These are phyloP conservation scores for Nothomitra cinnamomea DNA, from an alignment of 2,329 filamentous ascomycete species.

Conservation along the genomic window DNA sequence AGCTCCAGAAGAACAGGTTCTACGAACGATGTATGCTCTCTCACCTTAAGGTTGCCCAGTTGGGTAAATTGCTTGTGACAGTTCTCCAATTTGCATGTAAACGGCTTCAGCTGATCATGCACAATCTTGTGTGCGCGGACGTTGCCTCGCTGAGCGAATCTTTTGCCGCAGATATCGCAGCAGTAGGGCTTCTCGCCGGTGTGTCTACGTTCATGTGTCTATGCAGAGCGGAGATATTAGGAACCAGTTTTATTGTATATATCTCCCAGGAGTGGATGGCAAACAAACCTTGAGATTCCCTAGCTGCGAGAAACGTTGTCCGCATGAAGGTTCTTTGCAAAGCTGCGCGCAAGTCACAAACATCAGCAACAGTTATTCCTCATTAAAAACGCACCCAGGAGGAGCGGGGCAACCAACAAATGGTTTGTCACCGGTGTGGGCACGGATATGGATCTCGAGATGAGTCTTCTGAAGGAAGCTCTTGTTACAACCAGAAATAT, in stretches of 20 bases:
- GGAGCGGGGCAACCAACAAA: constrained; percentile 45
- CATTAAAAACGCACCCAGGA: background rate
- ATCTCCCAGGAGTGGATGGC: constrained; percentile 14
- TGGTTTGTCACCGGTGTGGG: constrained; percentile 79
- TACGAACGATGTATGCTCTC: background rate
- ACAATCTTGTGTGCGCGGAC: constrained; percentile 70
- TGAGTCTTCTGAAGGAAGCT: constrained; percentile 86
- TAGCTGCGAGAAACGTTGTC: constrained; percentile 69
- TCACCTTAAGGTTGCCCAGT: constrained; percentile 77
- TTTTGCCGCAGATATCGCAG: constrained; percentile 64
- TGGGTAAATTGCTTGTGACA: constrained; percentile 84
- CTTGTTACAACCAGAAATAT: constrained; percentile 57
- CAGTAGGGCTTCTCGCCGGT: constrained; percentile 72
- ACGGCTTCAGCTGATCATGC: constrained; percentile 62
- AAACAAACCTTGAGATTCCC: constrained; percentile 68
- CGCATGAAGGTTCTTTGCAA: constrained; percentile 58
- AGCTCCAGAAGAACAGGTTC: background rate
- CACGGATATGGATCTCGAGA: constrained; percentile 71
- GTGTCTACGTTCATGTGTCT: constrained; percentile 79
- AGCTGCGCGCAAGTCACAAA: constrained; percentile 21
- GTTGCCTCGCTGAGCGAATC: constrained; percentile 74
- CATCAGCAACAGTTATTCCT: background rate
- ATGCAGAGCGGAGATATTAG: constrained; percentile 3
- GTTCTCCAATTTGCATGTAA: constrained; percentile 61
- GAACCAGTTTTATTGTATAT: background rate